Base-by-base conservation (phyloP, 805 yeast genomes). In the Metschnikowia noctiluminum region DNA sequence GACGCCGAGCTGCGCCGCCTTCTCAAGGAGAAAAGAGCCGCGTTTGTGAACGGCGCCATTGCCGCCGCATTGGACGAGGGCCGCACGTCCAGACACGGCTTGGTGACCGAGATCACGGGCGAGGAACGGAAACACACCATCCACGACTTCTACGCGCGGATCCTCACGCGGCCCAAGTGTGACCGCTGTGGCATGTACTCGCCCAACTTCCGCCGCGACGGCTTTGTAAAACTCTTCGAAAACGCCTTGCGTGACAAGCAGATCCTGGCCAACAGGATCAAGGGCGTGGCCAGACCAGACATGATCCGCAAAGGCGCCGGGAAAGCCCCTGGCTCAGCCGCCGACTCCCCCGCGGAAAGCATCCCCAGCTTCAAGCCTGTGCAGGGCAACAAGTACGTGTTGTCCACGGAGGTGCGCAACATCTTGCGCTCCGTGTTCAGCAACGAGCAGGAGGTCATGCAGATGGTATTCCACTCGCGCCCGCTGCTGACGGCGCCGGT, bases 101-200 rank as follows among this genome's bases (percentile, higher is more conserved):
- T 84, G 36, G 78, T 82, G 55, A 89, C 98, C 26, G 92, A 96
- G 7, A 79, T 92, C 16, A 87, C 91, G 35, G 80, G 80, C 28
- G 96, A 90, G 60, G 96, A 89, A 69, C 83, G 99, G 70, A 90
- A 92, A 65, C 65, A 64, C 10, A 68, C 82, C 48, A 76, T 89
- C 55, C 85, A 82, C 49, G 89, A 85, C 34, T 85, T 91, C 60
- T 88, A 90, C 74, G 81, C 80, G 59, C 80, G 80, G 59, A 68
- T 91, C 43, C 70, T 88, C 54, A 68, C 86, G 42, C 82, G 97
- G 68, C 84, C 90, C 48, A 87, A 84, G 68, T 94, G 99, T 79
- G 96, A 89, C 61, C 90, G 91, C 69, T 94, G 99, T 79, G 89
- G 90, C 39, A 88, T 91, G 96, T 88, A 76, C 67, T 89, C 97